Percentiles rank a stretch among this genome's conserved stretches.
Conservation (phyloP, 2,329 filamentous ascomycete species). For the Mycosphaerelloides madeirae region DNA sequence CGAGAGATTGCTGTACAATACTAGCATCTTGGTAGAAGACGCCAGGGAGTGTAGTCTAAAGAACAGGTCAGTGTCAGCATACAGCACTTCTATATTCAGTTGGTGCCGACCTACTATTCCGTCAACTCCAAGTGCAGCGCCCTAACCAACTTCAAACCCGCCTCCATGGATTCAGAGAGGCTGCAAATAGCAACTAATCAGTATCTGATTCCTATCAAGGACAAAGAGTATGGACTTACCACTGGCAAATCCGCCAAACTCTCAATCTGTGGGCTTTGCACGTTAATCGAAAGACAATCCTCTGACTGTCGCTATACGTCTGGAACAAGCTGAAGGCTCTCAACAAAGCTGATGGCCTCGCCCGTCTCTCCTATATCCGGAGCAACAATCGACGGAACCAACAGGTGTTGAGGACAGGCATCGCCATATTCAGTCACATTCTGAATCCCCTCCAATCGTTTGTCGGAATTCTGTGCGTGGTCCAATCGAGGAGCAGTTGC, state of each 20-base stretch:
- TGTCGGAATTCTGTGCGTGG: no score
- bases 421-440: conserved; percentile 8
- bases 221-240: no score
- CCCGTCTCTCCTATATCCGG: conserved; percentile 6
- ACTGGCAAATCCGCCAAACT: conserved; percentile 37
- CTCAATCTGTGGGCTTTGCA: conserved; percentile 28
- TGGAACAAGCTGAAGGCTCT: conserved; percentile 9
- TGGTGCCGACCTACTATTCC: no score
- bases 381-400: not conserved
- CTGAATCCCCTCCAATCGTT: no score
- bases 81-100: no score
- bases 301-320: conserved; percentile 33
- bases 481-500: no score
- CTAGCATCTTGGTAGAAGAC: conserved; percentile 16
- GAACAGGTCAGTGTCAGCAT: no score
- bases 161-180: conserved; percentile 34
- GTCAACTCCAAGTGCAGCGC: no score
- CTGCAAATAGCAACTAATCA: not conserved
- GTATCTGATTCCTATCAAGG: conserved; percentile 39
- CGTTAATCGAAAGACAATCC: conserved; percentile 57
- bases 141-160: conserved; percentile 29
- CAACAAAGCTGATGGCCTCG: conserved; percentile 6
- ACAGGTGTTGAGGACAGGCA: conserved; percentile 10
- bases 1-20: conserved; percentile 22
- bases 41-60: conserved; percentile 22